Conservation (phyloP, 768 basidiomycete species). For the Trametes cubensis region DNA sequence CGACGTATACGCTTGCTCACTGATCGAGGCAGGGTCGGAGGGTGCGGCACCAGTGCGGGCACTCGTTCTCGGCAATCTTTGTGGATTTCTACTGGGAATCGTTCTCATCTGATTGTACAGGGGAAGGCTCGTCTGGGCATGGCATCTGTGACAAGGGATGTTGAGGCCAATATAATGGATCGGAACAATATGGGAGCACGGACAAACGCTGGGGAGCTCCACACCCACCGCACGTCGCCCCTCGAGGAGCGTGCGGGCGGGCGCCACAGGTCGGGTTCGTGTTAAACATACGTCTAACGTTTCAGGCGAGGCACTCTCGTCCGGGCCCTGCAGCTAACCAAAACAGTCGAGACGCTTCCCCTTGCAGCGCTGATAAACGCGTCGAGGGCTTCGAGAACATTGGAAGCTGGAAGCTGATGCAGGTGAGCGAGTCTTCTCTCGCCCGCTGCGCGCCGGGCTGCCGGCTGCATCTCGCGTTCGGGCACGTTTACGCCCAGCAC, state of each 20-base stretch:
- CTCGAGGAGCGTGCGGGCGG: neutral
- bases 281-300: neutral
- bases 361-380: neutral
- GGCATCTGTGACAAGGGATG: neutral
- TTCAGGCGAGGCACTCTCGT: conserved; percentile 9
- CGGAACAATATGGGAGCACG: neutral
- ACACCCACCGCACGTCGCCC: neutral
- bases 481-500: neutral
- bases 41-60: conserved; percentile 19
- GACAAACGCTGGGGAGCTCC: conserved; percentile 2
- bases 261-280: conserved; percentile 4
- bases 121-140: neutral
- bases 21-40: neutral
- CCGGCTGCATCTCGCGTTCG: neutral
- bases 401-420: neutral
- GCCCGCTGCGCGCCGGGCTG: conserved; percentile 1
- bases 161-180: neutral
- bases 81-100: conserved; percentile 11
- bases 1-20: neutral
- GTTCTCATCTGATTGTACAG: conserved; percentile 11
- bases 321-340: neutral
- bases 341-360: neutral
- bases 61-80: conserved; percentile 20
- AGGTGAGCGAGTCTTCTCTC: neutral
- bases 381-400: neutral